phyloP scores from a whole-genome alignment of 192 early-diverging fungal genomes.

The Coemansia sp. region DNA sequence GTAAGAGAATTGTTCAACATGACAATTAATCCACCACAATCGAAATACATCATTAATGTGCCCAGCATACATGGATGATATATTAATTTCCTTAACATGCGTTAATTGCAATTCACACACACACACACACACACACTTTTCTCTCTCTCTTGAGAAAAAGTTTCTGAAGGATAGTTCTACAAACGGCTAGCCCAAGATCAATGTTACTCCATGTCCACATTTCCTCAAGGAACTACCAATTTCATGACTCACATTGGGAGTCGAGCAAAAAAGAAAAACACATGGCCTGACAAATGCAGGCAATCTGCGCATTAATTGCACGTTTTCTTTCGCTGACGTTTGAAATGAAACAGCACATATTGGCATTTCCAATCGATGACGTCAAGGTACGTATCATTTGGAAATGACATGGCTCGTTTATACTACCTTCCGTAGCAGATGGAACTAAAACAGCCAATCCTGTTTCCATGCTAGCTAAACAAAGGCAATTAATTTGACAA shows the following conservation, averaged over 20 bases:
- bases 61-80: background rate
- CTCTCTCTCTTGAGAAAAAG: too few species aligned
- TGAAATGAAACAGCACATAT: background rate
- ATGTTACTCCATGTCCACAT: too few species aligned
- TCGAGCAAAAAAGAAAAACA: background rate
- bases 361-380: constrained; percentile 7
- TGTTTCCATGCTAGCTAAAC: background rate
- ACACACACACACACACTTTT: too few species aligned
- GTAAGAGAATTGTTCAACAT: constrained; percentile 9
- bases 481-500: constrained; percentile 13
- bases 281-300: background rate
- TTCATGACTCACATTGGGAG: background rate
- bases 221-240: background rate
- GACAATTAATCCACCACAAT: constrained; percentile 12
- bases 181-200: too few species aligned
- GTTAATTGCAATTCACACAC: too few species aligned
- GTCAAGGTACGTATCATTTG: constrained; percentile 2
- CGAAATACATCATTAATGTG: background rate
- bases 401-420: background rate
- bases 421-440: background rate
- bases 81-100: background rate
- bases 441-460: constrained; percentile 10
- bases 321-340: background rate
- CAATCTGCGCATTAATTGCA: constrained; percentile 7
- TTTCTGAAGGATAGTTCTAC: too few species aligned